Conservation (phyloP, 768 basidiomycete genomes). For the Lactifluus subvellereus region DNA sequence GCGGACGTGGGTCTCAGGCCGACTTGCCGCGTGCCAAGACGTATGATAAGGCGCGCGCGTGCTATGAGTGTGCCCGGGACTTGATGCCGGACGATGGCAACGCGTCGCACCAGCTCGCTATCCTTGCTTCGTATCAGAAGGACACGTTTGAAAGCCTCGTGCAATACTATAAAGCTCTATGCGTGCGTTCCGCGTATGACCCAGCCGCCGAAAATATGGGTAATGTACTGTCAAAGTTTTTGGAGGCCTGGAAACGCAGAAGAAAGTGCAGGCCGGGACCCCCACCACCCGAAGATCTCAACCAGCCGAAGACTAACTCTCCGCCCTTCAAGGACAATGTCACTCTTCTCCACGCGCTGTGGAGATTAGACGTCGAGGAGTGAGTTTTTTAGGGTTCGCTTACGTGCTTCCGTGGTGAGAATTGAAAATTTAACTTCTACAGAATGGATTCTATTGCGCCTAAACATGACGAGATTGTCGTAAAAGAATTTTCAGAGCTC, state of each 20-base stretch:
- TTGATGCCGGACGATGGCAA: constrained; percentile 88
- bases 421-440: constrained; percentile 16
- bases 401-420: constrained; percentile 18
- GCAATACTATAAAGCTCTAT: constrained; percentile 89
- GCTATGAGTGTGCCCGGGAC: constrained; percentile 80
- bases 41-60: constrained; percentile 68
- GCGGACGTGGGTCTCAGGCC: constrained; percentile 39
- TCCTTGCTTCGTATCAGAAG: constrained; percentile 76
- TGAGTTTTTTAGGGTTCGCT: constrained; percentile 33
- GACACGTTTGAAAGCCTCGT: constrained; percentile 77
- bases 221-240: constrained; percentile 58
- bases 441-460: constrained; percentile 48
- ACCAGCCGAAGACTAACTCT: constrained; percentile 48
- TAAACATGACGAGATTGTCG: constrained; percentile 43
- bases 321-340: constrained; percentile 65
- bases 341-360: constrained; percentile 71
- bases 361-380: constrained; percentile 54
- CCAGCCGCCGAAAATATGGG: constrained; percentile 83
- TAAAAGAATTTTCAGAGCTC: constrained; percentile 52
- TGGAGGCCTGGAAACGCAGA: constrained; percentile 52
- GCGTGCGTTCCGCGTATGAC: constrained; percentile 79
- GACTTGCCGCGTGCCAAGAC: constrained; percentile 38
- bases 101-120: constrained; percentile 93
- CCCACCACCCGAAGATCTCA: constrained; percentile 33
- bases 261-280: constrained; percentile 32